Evolutionary conservation across 305 asterid species (phyloP), one percentile per base, ranked within the genome.

Genomic region (Rubia balearica): DNA sequence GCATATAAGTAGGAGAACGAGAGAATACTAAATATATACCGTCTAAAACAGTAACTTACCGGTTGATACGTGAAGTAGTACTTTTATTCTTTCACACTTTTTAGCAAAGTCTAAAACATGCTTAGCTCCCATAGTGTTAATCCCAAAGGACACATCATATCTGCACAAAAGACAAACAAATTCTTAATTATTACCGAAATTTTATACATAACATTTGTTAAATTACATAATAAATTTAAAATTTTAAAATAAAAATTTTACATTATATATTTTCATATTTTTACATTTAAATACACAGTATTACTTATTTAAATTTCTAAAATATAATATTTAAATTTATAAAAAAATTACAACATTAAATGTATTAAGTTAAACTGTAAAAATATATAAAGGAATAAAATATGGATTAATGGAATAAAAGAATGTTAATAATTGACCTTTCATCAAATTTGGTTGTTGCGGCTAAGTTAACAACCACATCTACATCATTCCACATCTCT

Each of bases 51-150:
- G 22, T 60, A 0, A 75, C 87, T 76, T 12, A 89, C 95, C 97
- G 1, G 97, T 91, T 16, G 97, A 91, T 12, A 91, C 93, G 69
- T 91, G 97, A 61, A 89, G 85, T 71, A 87, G 77, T 13, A 86
- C 80, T 73, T 71, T 85, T 11, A 89, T 67, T 55, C 81, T 77
- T 1, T 53, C 67, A 77, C 96, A 87, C 62, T 69, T 83, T 53
- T 80, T 84, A 11, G 90, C 78, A 75, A 91, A 89, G 61, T 79
- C 78, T 76, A 89, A 61, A 5, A 91, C 86, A n/a, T 89, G 75
- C 56, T 74, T 80, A 42, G 91, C 75, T 73, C 97, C 97, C 22
- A 83, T n/a, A 4, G 97, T 85, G 67, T 91, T 91, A 73, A 91
- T 81, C 60, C 78, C 84, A 9, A 87, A 8, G 6, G 95, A 80